These are phyloP conservation scores for Penicillium alfredii DNA, from an alignment of 495 filamentous ascomycete species.

Conservation along the genomic window DNA sequence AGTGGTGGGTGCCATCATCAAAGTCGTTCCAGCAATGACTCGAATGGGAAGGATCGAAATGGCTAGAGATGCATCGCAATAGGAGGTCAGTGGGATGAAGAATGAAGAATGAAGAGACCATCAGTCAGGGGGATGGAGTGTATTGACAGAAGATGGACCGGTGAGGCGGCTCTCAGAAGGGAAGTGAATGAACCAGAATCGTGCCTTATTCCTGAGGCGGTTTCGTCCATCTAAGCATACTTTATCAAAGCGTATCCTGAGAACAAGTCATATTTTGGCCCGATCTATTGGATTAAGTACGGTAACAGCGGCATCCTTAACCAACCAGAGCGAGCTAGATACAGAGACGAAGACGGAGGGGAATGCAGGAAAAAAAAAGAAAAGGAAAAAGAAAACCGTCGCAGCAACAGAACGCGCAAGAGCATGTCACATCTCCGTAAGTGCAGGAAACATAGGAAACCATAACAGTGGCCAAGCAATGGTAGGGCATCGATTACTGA, in stretches of 20 bases:
- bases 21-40: conserved; percentile 3
- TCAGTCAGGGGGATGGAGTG: too few relatives aligned
- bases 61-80: too few relatives aligned
- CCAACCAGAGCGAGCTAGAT: conserved; percentile 39
- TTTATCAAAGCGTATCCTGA: too few relatives aligned
- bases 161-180: too few relatives aligned
- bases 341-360: conserved; percentile 24
- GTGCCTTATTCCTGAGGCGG: too few relatives aligned
- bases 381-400: conserved; percentile 31
- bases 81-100: too few relatives aligned
- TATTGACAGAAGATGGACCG: too few relatives aligned
- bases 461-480: conserved; percentile 19
- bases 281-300: conserved; percentile 41
- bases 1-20: conserved; percentile 1
- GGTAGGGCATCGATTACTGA: too few relatives aligned
- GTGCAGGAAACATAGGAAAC: conserved; percentile 38
- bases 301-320: conserved; percentile 35
- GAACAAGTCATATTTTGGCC: conserved; percentile 43
- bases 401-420: conserved; percentile 38
- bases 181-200: too few relatives aligned
- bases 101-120: too few relatives aligned
- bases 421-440: conserved; percentile 41
- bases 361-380: conserved; percentile 25
- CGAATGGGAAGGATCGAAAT: too few relatives aligned
- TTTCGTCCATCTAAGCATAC: conserved; percentile 25